Evolutionary conservation across 768 basidiomycete genomes (phyloP).

Genomic region (Tulasnella sp.): DNA sequence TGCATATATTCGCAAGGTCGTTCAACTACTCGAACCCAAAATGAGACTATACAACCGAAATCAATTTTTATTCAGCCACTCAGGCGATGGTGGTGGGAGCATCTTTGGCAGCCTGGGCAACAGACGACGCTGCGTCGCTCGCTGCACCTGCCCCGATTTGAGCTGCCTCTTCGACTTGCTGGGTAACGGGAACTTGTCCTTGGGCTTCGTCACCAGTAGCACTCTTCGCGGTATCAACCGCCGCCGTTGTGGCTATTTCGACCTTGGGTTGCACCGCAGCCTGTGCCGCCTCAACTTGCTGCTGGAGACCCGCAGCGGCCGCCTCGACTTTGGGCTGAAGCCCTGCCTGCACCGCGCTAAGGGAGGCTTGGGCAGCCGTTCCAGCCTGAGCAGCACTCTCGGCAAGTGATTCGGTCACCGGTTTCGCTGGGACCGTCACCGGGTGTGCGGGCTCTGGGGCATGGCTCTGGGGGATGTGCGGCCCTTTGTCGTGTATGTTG

Average conservation of each 20-base stretch:
- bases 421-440: conserved; percentile 27
- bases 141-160: not conserved
- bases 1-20: no score
- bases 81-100: not conserved
- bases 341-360: conserved; percentile 22
- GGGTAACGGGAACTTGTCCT: not conserved
- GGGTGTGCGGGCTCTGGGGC: conserved; percentile 22
- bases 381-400: conserved; percentile 18
- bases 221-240: not conserved
- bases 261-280: conserved; percentile 21
- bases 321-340: conserved; percentile 33
- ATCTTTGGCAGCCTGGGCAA: not conserved
- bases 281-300: conserved; percentile 25
- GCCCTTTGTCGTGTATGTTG: conserved; percentile 1
- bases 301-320: conserved; percentile 31
- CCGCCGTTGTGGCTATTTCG: conserved; percentile 12
- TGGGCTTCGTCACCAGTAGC: conserved; percentile 12
- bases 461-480: not conserved
- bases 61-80: conserved; percentile 2
- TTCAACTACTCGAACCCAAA: no score
- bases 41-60: not conserved
- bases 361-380: conserved; percentile 23
- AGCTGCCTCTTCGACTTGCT: not conserved
- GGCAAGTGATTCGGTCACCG: conserved; percentile 20
- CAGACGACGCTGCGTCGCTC: not conserved